Conservation (phyloP, 2,329 filamentous ascomycete genomes). For the Elsinoe necatrix region DNA sequence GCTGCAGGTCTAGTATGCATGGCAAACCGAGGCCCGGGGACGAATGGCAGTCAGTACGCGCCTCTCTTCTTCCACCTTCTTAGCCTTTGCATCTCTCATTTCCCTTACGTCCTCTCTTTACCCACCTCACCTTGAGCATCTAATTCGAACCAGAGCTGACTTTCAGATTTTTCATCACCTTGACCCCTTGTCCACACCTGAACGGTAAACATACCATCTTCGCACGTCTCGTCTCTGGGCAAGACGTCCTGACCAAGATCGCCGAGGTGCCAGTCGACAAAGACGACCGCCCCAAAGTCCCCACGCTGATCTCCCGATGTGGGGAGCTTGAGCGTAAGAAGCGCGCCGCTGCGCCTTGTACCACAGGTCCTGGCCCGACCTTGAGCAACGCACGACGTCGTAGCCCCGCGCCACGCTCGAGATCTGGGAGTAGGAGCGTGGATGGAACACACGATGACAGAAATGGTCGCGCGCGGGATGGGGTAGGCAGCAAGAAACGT, state of each 20-base stretch:
- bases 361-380: slow-evolving; percentile 7
- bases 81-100: background rate
- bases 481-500: slow-evolving; percentile 18
- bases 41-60: slow-evolving; percentile 35
- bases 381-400: slow-evolving; percentile 17
- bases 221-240: slow-evolving; percentile 31
- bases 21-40: slow-evolving; percentile 34
- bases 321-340: slow-evolving; percentile 34
- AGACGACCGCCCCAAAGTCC: slow-evolving; percentile 29
- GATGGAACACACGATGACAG: background rate
- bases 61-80: background rate
- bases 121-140: too few species aligned
- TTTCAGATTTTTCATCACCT: slow-evolving; percentile 35
- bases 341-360: slow-evolving; percentile 8
- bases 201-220: slow-evolving; percentile 38
- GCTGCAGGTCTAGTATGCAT: slow-evolving; percentile 34
- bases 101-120: background rate
- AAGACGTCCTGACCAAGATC: slow-evolving; percentile 30
- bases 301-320: slow-evolving; percentile 32
- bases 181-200: slow-evolving; percentile 33
- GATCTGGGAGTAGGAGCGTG: slow-evolving; percentile 18
- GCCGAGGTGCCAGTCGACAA: slow-evolving; percentile 32
- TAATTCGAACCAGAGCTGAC: background rate
- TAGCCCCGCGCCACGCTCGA: slow-evolving; percentile 15
- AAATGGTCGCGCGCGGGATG: background rate